These are phyloP conservation scores for Colletotrichum sp. DNA, from an alignment of 2,329 filamentous ascomycete species.

Conservation along the genomic window DNA sequence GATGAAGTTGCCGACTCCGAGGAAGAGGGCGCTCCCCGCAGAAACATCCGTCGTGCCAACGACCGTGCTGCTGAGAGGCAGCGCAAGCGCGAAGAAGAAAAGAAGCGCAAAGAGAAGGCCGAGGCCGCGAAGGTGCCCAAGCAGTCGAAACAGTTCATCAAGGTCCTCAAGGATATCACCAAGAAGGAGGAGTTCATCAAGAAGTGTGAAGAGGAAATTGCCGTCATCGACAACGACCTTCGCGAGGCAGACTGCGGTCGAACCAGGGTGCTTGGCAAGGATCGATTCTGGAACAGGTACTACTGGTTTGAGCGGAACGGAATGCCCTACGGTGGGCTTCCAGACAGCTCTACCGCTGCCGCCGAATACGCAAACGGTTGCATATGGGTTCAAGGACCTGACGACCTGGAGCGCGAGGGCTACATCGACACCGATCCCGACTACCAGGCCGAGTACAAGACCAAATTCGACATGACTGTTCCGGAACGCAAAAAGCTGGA, in stretches of 20 bases:
- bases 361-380: constrained; percentile 93
- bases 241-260: constrained; percentile 93
- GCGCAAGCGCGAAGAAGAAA: constrained; percentile 77
- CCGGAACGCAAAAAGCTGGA: constrained; percentile 84
- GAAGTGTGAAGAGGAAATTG: constrained; percentile 85
- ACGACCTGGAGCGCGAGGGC: constrained; percentile 83
- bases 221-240: constrained; percentile 85
- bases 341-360: constrained; percentile 83
- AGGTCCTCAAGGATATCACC: constrained; percentile 86
- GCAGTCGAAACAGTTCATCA: constrained; percentile 87
- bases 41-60: constrained; percentile 63
- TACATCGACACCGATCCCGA: constrained; percentile 81
- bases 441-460: constrained; percentile 76
- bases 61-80: constrained; percentile 76
- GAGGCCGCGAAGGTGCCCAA: constrained; percentile 71
- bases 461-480: constrained; percentile 81
- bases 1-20: constrained; percentile 72
- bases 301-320: constrained; percentile 99
- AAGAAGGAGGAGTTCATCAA: constrained; percentile 83
- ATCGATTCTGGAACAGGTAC: constrained; percentile 97
- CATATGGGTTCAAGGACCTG: constrained; percentile 95
- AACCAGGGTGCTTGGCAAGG: constrained; percentile 87
- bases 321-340: constrained; percentile 92
- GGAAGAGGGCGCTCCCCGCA: constrained; percentile 63
- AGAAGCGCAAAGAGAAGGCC: constrained; percentile 62